Percentiles rank a stretch among this genome's conserved stretches.
phyloP scores from a whole-genome alignment of 768 basidiomycete genomes.

The Floccularia luteovirens region DNA sequence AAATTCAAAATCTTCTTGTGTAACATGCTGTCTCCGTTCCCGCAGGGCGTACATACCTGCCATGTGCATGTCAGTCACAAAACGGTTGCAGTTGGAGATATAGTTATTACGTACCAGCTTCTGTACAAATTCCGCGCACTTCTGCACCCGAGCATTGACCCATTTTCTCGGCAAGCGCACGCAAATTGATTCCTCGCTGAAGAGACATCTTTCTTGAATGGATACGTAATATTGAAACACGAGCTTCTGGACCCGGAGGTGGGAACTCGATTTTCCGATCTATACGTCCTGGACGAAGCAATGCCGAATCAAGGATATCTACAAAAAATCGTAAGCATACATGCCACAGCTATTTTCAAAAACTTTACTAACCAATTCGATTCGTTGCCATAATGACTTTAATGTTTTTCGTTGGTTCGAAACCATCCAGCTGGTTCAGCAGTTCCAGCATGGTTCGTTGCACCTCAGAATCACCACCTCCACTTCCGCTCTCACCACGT shows the following conservation, averaged over 20 bases:
- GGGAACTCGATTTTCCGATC: constrained; percentile 98
- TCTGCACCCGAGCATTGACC: constrained; percentile 98
- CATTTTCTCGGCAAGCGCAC: constrained; percentile 97
- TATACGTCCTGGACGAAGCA: constrained; percentile 91
- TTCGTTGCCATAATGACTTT: constrained; percentile 97
- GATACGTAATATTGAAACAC: constrained; percentile 94
- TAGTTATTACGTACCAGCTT: constrained; percentile 59
- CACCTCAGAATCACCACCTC: constrained; percentile 83
- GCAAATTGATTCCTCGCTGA: constrained; percentile 96
- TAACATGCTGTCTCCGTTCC: constrained; percentile 93
- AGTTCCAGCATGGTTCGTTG: constrained; percentile 89
- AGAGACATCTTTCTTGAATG: constrained; percentile 99
- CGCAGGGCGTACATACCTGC: constrained; percentile 94
- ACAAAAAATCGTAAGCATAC: background rate
- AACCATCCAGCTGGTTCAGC: constrained; percentile 84
- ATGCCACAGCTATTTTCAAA: background rate
- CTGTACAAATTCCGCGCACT: constrained; percentile 94
- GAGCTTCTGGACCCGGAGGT: constrained; percentile 93
- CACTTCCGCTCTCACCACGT: constrained; percentile 86
- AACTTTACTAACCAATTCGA: constrained; percentile 64
- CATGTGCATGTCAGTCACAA: constrained; percentile 1
- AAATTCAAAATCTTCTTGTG: constrained; percentile 98
- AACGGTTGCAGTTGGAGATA: background rate
- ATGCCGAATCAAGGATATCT: constrained; percentile 93
- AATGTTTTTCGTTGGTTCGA: constrained; percentile 97